phyloP scores from a whole-genome alignment of 306 rosid genomes.

The Mimosa pudica region DNA sequence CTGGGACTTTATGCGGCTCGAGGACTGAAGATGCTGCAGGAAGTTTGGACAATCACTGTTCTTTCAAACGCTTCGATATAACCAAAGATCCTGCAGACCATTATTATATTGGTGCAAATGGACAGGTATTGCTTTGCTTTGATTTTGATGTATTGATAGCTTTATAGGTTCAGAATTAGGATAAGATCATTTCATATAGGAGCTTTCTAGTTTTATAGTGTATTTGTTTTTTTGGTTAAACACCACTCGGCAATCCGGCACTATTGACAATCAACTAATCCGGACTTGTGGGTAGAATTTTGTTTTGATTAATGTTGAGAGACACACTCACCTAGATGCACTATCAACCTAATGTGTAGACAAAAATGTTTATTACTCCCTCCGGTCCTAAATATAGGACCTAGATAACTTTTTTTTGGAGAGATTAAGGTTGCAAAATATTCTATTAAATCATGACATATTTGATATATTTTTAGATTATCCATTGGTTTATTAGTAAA shows the following conservation, averaged over 20 bases:
- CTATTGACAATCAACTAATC: no score
- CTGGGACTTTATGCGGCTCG: conserved; percentile 46
- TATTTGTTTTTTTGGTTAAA: no score
- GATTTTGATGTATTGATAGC: conserved; percentile 23
- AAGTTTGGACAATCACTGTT: conserved; percentile 47
- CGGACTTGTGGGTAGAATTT: neutral
- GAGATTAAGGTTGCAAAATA: no score
- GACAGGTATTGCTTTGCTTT: conserved; percentile 64
- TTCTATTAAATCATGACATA: no score
- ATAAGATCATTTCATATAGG: conserved; percentile 23
- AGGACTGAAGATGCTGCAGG: conserved; percentile 54
- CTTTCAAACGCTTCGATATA: conserved; percentile 88
- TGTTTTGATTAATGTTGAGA: conserved; percentile 13
- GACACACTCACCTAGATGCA: neutral
- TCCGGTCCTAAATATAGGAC: no score
- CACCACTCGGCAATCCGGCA: no score
- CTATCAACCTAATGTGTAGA: neutral
- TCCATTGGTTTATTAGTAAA: no score
- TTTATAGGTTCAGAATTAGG: conserved; percentile 10
- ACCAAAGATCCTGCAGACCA: conserved; percentile 83
- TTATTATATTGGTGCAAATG: conserved; percentile 76
- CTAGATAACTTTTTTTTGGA: no score
- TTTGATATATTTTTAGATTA: no score
- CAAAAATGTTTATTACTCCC: neutral
- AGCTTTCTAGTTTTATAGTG: conserved; percentile 12